Conservation (phyloP, 345 rosid genomes). For the Erucastrum elatum region DNA sequence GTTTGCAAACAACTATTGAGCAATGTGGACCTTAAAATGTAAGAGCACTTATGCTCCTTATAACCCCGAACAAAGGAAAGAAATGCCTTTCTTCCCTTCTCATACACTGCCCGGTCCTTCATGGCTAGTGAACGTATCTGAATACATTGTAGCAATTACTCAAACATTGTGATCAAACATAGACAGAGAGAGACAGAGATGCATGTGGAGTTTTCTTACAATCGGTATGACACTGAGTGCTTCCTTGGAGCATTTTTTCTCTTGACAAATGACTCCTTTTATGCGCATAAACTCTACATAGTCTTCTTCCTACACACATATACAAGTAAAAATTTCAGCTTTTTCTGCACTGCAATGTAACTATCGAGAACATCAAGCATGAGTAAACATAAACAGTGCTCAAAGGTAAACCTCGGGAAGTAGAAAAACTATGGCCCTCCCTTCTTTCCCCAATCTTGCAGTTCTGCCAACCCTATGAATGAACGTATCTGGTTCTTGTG, state of each 20-base stretch:
- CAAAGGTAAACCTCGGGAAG: background rate
- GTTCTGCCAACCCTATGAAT: conserved; percentile 90
- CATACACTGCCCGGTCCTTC: conserved; percentile 84
- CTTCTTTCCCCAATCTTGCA: conserved; percentile 88
- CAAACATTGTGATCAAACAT: conserved; percentile 11
- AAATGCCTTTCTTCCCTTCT: conserved; percentile 85
- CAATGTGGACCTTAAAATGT: conserved; percentile 66
- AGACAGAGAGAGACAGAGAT: background rate
- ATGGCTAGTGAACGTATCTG: conserved; percentile 71
- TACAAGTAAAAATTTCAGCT: background rate
- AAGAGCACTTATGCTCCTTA: conserved; percentile 80
- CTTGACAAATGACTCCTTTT: conserved; percentile 72
- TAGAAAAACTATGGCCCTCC: conserved; percentile 43
- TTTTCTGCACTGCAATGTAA: background rate
- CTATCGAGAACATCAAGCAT: background rate
- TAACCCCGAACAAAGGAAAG: conserved; percentile 85
- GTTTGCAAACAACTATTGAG: background rate
- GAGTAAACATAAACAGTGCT: background rate
- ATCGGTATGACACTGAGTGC: conserved; percentile 64
- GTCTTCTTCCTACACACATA: conserved; percentile 69
- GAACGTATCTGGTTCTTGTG: conserved; percentile 40
- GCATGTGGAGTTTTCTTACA: conserved; percentile 41
- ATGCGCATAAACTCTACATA: conserved; percentile 75
- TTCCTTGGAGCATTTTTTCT: conserved; percentile 51
- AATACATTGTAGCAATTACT: conserved; percentile 13